Evolutionary conservation across 1,139 yeast species (phyloP).

Genomic region (Pichia kudriavzevii): DNA sequence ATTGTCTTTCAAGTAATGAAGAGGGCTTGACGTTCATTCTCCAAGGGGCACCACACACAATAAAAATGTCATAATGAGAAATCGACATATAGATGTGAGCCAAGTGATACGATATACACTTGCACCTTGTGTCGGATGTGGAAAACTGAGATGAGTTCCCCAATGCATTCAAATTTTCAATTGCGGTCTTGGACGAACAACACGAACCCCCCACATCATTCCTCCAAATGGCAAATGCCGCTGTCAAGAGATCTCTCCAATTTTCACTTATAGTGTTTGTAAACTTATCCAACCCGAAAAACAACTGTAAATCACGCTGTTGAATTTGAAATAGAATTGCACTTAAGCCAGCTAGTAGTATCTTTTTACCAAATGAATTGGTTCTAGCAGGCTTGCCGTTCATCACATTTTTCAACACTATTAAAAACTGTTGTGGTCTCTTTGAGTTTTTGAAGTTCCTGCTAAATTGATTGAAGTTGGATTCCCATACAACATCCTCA

Average conservation of each 20-base stretch:
- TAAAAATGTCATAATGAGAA: constrained; percentile 70
- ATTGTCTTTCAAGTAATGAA: constrained; percentile 39
- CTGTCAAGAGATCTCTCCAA: constrained; percentile 55
- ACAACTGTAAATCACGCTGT: constrained; percentile 53
- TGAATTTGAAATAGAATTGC: constrained; percentile 70
- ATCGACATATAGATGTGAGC: constrained; percentile 67
- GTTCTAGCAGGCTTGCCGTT: constrained; percentile 41
- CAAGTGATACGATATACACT: constrained; percentile 57
- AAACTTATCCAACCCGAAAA: constrained; percentile 29
- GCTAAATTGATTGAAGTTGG: constrained; percentile 18
- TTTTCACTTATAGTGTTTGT: constrained; percentile 33
- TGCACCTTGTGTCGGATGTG: constrained; percentile 38
- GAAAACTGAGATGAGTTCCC: constrained; percentile 27
- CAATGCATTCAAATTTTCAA: constrained; percentile 27
- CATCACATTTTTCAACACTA: constrained; percentile 48
- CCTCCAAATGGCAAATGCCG: constrained; percentile 45
- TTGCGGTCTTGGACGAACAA: constrained; percentile 29
- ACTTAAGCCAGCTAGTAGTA: constrained; percentile 61
- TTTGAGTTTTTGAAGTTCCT: constrained; percentile 15
- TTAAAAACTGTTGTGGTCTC: constrained; percentile 38
- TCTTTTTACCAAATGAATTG: constrained; percentile 48
- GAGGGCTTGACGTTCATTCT: constrained; percentile 67
- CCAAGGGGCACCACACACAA: constrained; percentile 76
- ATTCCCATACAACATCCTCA: constrained; percentile 72
- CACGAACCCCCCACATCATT: constrained; percentile 29